A percentile compares a stretch with the other conserved stretches of the same genome.
phyloP scores from a whole-genome alignment of 2,329 filamentous ascomycete genomes.

The Epichloe coenophiala region DNA sequence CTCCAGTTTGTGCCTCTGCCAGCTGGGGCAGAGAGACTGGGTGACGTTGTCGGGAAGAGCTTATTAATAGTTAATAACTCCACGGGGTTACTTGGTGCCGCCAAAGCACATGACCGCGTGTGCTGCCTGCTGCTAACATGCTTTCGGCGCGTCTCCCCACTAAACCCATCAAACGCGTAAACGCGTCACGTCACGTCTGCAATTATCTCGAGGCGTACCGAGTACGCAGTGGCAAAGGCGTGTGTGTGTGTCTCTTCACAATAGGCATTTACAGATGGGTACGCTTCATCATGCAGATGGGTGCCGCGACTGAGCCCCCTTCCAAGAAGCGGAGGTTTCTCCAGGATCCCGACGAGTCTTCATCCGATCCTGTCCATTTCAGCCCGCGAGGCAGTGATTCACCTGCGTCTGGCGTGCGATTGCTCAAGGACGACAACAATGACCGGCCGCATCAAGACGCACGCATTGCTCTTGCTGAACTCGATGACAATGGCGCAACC shows the following conservation, averaged over 20 bases:
- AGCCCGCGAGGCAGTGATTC: conserved; percentile 10
- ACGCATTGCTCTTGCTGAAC: conserved; percentile 6
- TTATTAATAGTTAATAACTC: too few species aligned
- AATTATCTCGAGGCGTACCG: background rate
- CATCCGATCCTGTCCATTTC: conserved; percentile 13
- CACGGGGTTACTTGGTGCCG: background rate
- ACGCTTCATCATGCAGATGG: conserved; percentile 23
- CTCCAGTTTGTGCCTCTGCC: too few species aligned
- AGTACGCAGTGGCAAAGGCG: background rate
- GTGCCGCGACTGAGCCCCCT: conserved; percentile 28
- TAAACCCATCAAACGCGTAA: background rate
- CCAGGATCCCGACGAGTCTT: conserved; percentile 18
- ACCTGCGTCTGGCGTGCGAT: conserved; percentile 12
- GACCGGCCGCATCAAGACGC: conserved; percentile 11
- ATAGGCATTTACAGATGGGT: background rate
- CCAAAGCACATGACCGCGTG: conserved; percentile 24
- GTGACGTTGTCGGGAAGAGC: conserved; percentile 11
- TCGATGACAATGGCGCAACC: conserved; percentile 4
- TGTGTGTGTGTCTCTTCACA: background rate
- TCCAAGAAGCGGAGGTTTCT: conserved; percentile 30
- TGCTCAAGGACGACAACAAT: conserved; percentile 13
- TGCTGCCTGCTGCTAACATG: conserved; percentile 20
- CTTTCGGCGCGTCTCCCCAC: conserved; percentile 25
- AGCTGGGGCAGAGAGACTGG: background rate
- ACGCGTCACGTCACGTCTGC: conserved; percentile 1